phyloP scores from a whole-genome alignment of 176 grass and related monocot genomes.

The Elaeis guineensis region DNA sequence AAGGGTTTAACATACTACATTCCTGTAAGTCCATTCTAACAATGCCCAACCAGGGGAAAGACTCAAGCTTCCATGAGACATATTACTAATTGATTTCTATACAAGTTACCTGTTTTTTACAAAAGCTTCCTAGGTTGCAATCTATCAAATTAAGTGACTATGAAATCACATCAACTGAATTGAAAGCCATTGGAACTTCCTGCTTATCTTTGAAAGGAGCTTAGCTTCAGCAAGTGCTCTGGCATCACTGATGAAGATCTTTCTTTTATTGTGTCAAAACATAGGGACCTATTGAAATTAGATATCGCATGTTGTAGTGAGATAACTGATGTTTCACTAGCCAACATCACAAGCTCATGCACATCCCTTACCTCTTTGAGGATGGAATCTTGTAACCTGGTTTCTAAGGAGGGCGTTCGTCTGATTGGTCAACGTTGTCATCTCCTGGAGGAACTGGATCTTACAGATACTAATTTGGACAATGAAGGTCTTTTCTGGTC shows the following conservation, averaged over 20 bases:
- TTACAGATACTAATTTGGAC: slow-evolving; percentile 81
- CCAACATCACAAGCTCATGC: slow-evolving; percentile 57
- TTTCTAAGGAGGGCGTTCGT: slow-evolving; percentile 48
- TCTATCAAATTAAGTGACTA: slow-evolving; percentile 71
- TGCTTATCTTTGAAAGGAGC: slow-evolving; percentile 53
- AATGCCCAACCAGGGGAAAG: neutral
- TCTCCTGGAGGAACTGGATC: slow-evolving; percentile 60
- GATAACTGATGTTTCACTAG: slow-evolving; percentile 65
- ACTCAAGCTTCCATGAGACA: slow-evolving; percentile 6
- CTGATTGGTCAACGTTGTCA: slow-evolving; percentile 51
- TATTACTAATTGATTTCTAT: slow-evolving; percentile 8
- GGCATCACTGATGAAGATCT: slow-evolving; percentile 62
- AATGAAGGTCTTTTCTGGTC: slow-evolving; percentile 54
- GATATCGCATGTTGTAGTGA: slow-evolving; percentile 66
- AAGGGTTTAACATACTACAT: slow-evolving; percentile 55
- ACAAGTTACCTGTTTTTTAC: slow-evolving; percentile 51
- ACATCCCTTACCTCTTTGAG: slow-evolving; percentile 61
- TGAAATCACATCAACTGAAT: slow-evolving; percentile 39
- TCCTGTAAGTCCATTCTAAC: slow-evolving; percentile 41
- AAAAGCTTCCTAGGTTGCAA: slow-evolving; percentile 32
- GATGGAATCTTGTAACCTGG: slow-evolving; percentile 70
- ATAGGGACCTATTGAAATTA: slow-evolving; percentile 63
- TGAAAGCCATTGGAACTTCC: slow-evolving; percentile 48
- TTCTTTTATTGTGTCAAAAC: slow-evolving; percentile 41
- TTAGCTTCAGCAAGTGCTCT: slow-evolving; percentile 75